Base-by-base conservation (phyloP, 2,329 filamentous ascomycete genomes). In the Colletotrichum tofieldiae region DNA sequence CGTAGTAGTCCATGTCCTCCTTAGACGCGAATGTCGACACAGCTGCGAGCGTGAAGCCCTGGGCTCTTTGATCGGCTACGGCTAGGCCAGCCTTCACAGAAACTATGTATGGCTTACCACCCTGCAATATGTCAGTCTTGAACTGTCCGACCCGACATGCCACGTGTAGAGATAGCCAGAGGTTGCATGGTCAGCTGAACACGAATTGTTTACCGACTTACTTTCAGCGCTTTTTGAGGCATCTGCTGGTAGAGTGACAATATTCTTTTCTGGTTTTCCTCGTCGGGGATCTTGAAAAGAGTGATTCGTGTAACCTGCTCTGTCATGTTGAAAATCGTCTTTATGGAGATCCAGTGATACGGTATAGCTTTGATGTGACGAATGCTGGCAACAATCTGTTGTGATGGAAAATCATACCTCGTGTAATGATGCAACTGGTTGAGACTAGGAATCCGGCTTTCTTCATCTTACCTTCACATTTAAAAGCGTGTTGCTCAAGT, bases 1-100 rank as follows among this genome's bases (percentile, higher is more conserved):
- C 90, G 77, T 92, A 92, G 76, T 87, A 92, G 20, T 86, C 82
- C 84, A 92, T 89, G 67, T 92, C 90, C 3, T 89, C 89, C 29
- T 86, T 75, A 0, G 85, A 88, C 2, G 83, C 83, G 74, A 92
- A 92, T 0, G 85, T 85, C 1, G 88, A 90, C 62, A 88, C 84
- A 0, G 87, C 88, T 0, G 86, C 84, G 49, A 92, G 69, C 2
- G 87, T 92, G 80, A 85, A 91, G 5, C 90, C 90, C 75, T 91
- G 86, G 69, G 83, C 86, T 5, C 90, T 86, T 5, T 86, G 83
- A 72, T 91, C 89, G 2, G 85, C 79, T 67, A 88, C 81, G 0
- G 88, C 84, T 5, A 81, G 78, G 4, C 85, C 86, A 1, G 86
- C 89, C 81, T 82, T 65, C 0, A 87, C 84, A 3, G 84, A 82